These are phyloP conservation scores for Kokia cookei DNA, from an alignment of 441 rosid genomes.

Conservation along the genomic window DNA sequence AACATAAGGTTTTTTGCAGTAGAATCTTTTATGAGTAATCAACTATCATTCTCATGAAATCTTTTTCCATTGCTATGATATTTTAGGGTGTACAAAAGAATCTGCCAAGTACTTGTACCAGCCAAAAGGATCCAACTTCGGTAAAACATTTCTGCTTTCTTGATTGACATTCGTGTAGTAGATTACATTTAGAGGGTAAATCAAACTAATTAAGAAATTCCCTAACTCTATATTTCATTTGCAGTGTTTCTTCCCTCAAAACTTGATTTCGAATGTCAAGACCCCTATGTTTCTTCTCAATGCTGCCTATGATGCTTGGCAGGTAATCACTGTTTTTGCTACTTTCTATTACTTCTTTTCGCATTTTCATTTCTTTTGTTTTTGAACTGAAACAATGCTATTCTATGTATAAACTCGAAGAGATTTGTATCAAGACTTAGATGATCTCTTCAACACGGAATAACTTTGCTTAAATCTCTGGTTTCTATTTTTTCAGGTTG, in stretches of 20 bases:
- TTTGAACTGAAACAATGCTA: background rate
- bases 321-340: constrained; percentile 10
- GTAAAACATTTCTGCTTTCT: constrained; percentile 23
- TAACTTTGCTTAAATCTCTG: background rate
- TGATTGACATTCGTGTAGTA: background rate
- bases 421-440: background rate
- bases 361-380: background rate
- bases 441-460: background rate
- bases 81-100: constrained; percentile 41
- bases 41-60: background rate
- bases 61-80: constrained; percentile 4
- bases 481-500: constrained; percentile 23
- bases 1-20: background rate
- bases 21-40: background rate
- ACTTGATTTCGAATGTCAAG: constrained; percentile 29
- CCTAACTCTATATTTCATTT: background rate
- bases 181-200: background rate
- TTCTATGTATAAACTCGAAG: background rate
- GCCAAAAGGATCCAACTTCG: constrained; percentile 55
- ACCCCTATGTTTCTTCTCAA: constrained; percentile 47
- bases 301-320: constrained; percentile 46
- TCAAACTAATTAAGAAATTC: background rate
- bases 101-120: constrained; percentile 45
- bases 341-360: background rate
- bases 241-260: constrained; percentile 49